These are phyloP conservation scores for Botrytis medusae DNA, from an alignment of 2,329 filamentous ascomycete species.

Conservation along the genomic window DNA sequence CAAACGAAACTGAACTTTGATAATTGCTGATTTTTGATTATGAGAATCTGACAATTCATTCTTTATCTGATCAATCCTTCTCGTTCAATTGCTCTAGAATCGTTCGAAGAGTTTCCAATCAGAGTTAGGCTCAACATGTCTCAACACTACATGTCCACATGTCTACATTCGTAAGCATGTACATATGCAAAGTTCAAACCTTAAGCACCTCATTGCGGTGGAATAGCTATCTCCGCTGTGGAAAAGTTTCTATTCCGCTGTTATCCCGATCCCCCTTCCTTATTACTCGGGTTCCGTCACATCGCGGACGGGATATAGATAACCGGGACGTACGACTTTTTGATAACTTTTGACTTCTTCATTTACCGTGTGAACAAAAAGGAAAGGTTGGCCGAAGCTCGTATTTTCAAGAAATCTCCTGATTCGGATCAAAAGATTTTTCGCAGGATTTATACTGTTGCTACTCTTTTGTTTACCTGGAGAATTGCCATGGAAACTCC, in stretches of 20 bases:
- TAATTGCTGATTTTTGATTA: background rate
- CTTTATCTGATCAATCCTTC: background rate
- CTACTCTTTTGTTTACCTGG: background rate
- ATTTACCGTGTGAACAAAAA: background rate
- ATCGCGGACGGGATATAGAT: background rate
- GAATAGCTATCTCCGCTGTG: background rate
- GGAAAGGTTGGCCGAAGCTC: background rate
- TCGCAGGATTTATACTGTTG: background rate
- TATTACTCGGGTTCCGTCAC: background rate
- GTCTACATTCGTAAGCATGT: background rate
- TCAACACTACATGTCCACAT: background rate
- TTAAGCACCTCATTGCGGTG: background rate
- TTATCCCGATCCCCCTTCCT: background rate
- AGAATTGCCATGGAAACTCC: background rate
- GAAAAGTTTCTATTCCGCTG: background rate
- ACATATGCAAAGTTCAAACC: background rate
- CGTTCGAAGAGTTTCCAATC: background rate
- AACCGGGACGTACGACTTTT: background rate
- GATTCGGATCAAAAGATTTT: background rate
- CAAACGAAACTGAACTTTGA: background rate
- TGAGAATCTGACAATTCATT: background rate
- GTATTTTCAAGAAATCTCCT: no score
- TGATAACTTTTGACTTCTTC: background rate
- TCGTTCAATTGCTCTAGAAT: background rate
- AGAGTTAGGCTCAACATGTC: background rate